These are phyloP conservation scores for Globisporangium perplexum DNA, from an alignment of 352 stramenopile genomes.

Conservation along the genomic window DNA sequence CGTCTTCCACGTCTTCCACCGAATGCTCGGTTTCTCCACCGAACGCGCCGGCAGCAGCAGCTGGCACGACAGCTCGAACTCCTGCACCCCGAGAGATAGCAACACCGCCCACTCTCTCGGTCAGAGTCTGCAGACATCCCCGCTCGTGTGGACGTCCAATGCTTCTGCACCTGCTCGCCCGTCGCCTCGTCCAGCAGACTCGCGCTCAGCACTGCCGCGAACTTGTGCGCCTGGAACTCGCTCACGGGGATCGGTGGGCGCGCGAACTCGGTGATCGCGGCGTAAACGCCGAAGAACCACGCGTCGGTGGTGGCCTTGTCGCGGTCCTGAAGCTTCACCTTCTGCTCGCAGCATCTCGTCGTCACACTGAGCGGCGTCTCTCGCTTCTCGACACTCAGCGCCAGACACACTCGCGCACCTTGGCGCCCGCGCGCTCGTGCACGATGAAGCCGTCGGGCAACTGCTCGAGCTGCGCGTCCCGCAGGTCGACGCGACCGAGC, in stretches of 20 bases:
- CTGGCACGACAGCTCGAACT: conserved; percentile 74
- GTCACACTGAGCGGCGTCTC: too few relatives aligned
- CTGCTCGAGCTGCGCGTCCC: conserved; percentile 63
- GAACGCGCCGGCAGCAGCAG: conserved; percentile 40
- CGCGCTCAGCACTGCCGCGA: conserved; percentile 45
- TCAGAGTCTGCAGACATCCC: neutral
- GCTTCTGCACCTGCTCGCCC: conserved; percentile 27
- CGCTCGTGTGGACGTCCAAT: neutral
- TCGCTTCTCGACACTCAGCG: too few relatives aligned
- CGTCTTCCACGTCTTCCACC: conserved; percentile 76
- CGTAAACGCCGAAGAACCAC: conserved; percentile 78
- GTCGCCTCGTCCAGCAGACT: conserved; percentile 57
- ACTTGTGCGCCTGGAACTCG: conserved; percentile 35
- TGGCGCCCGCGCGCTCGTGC: conserved; percentile 35
- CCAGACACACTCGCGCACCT: conserved; percentile 37
- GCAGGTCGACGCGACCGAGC: conserved; percentile 54
- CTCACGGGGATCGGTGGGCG: conserved; percentile 33
- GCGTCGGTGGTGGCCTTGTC: conserved; percentile 73
- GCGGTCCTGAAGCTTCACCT: conserved; percentile 68
- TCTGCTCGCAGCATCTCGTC: conserved; percentile 26
- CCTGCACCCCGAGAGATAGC: conserved; percentile 20
- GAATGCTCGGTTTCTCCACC: conserved; percentile 63
- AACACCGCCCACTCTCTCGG: conserved; percentile 3
- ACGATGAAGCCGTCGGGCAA: conserved; percentile 69
- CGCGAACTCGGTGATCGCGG: conserved; percentile 59